These are phyloP conservation scores for Trichophyton verrucosum DNA, from an alignment of 2,329 filamentous ascomycete species.

Conservation along the genomic window DNA sequence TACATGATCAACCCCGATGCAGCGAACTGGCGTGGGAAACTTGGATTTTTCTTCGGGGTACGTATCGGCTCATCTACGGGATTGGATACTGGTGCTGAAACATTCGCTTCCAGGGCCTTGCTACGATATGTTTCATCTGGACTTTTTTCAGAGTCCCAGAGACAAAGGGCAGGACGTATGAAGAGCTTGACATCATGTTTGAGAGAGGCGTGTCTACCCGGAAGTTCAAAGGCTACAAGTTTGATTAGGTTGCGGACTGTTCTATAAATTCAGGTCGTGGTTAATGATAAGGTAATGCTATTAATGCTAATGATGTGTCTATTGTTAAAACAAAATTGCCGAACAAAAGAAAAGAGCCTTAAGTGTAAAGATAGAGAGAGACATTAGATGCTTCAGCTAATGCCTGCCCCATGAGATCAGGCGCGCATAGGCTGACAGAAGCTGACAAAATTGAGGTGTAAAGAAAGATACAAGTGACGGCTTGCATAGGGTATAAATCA, in stretches of 20 bases:
- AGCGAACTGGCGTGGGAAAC: constrained; percentile 23
- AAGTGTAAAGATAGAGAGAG: neutral
- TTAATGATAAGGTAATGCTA: neutral
- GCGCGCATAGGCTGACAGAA: neutral
- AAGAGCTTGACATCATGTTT: constrained; percentile 30
- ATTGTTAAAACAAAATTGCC: neutral
- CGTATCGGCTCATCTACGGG: neutral
- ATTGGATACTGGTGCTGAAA: neutral
- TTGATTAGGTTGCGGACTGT: neutral
- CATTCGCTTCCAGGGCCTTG: constrained; percentile 8
- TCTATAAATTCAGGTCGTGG: neutral
- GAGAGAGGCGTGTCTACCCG: constrained; percentile 28
- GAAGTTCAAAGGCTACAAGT: constrained; percentile 23
- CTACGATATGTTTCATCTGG: constrained; percentile 13
- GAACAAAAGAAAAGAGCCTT: neutral
- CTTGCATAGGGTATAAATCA: neutral
- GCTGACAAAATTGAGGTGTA: neutral
- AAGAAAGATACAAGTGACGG: neutral
- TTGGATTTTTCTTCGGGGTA: constrained; percentile 26
- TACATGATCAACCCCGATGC: constrained; percentile 31
- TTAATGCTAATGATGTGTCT: neutral
- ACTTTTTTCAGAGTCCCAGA: constrained; percentile 18
- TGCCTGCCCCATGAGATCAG: neutral
- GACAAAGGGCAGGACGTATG: constrained; percentile 14
- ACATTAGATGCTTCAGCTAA: neutral